Conservation (phyloP, 768 basidiomycete genomes). For the Leccinum sublutescens region DNA sequence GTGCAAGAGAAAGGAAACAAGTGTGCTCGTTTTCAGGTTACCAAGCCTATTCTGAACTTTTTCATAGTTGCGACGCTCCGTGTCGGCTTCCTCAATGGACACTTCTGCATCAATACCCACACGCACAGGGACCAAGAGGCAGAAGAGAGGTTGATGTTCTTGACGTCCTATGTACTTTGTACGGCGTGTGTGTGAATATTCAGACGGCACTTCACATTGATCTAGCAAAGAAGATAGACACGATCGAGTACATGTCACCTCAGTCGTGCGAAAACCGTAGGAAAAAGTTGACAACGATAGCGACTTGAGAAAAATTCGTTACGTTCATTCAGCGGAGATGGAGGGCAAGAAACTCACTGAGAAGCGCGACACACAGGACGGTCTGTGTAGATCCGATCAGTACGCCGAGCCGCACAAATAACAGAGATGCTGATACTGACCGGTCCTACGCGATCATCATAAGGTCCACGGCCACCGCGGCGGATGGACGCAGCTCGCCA, state of each 20-base stretch:
- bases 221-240: slow-evolving; percentile 6
- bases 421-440: slow-evolving; percentile 50
- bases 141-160: slow-evolving; percentile 46
- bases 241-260: neutral
- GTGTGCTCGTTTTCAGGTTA: slow-evolving; percentile 26
- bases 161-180: neutral
- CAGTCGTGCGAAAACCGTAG: slow-evolving; percentile 62
- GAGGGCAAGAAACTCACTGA: slow-evolving; percentile 46
- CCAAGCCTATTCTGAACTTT: slow-evolving; percentile 1
- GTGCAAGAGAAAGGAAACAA: slow-evolving; percentile 58
- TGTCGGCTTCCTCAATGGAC: slow-evolving; percentile 77
- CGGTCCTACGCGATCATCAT: slow-evolving; percentile 94
- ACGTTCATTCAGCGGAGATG: neutral
- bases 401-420: slow-evolving; percentile 5
- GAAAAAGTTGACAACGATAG: slow-evolving; percentile 82
- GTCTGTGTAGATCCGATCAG: slow-evolving; percentile 48
- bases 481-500: slow-evolving; percentile 95
- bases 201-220: slow-evolving; percentile 9
- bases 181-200: slow-evolving; percentile 7
- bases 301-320: slow-evolving; percentile 46
- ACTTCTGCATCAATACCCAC: slow-evolving; percentile 53
- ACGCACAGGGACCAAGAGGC: slow-evolving; percentile 54
- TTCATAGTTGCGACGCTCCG: slow-evolving; percentile 55
- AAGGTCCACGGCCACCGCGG: slow-evolving; percentile 87
- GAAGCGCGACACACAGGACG: slow-evolving; percentile 75